Conservation (phyloP, 306 rosid species). For the Neltuma alba region DNA sequence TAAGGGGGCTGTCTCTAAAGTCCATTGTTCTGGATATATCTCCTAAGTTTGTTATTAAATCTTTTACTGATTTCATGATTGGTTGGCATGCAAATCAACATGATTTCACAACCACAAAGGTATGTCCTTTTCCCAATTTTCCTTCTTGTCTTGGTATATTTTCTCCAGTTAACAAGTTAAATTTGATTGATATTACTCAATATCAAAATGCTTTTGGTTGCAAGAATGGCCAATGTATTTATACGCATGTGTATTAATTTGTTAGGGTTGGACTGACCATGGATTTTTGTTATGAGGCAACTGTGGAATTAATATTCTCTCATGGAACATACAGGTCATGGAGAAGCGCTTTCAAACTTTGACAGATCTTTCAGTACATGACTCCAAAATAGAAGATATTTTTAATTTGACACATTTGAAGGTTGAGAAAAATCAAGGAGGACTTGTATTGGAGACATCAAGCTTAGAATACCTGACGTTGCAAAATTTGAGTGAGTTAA, state of each 20-base stretch:
- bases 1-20: background rate
- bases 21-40: background rate
- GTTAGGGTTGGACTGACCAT: background rate
- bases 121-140: background rate
- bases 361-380: background rate
- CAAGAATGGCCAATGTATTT: background rate
- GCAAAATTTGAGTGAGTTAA: background rate
- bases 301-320: background rate
- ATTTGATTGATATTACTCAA: background rate
- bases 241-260: background rate
- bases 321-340: background rate
- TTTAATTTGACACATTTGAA: background rate
- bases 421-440: background rate
- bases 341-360: background rate
- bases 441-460: background rate
- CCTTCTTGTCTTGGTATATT: background rate
- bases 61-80: conserved; percentile 8
- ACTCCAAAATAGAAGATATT: background rate
- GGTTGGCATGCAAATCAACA: background rate
- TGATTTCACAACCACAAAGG: background rate
- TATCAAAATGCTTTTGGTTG: background rate
- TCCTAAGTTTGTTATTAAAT: background rate
- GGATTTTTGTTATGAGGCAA: background rate
- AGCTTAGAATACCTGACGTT: background rate
- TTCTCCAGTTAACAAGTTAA: background rate